Evolutionary conservation across 139 green algal species (phyloP).

Genomic region (Gonium pectorale): DNA sequence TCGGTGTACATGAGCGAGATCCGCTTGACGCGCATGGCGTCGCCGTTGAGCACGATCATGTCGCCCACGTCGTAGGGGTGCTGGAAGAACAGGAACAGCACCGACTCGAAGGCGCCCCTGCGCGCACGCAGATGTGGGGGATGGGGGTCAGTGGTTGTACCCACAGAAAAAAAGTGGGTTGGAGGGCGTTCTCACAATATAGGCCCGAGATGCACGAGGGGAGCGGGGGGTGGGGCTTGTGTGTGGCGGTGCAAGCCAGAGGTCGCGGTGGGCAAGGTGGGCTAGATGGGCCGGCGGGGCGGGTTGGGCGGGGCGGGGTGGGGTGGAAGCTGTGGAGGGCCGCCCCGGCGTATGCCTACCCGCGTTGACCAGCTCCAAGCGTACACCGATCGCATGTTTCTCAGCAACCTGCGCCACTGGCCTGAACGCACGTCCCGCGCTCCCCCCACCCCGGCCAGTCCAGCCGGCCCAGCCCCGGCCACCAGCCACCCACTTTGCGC

Average conservation of each 20-base stretch:
- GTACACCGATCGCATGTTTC: too few relatives aligned
- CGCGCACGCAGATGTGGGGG: background rate
- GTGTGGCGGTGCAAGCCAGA: too few relatives aligned
- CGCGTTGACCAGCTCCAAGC: background rate
- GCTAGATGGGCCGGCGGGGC: too few relatives aligned
- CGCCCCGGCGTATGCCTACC: background rate
- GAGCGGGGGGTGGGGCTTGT: too few relatives aligned
- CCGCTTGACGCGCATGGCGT: slow-evolving; percentile 53
- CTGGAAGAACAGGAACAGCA: slow-evolving; percentile 68
- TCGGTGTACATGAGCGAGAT: slow-evolving; percentile 55
- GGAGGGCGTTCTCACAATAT: too few relatives aligned
- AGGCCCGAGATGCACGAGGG: too few relatives aligned
- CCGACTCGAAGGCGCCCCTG: slow-evolving; percentile 58
- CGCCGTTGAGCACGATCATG: slow-evolving; percentile 46
- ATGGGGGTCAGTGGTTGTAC: too few relatives aligned
- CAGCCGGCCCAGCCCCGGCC: background rate
- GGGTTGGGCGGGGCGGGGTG: background rate
- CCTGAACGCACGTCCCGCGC: too few relatives aligned
- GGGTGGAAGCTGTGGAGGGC: background rate
- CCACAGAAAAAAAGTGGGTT: too few relatives aligned
- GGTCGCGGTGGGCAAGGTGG: too few relatives aligned
- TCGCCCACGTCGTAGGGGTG: slow-evolving; percentile 59
- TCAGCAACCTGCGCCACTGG: too few relatives aligned
- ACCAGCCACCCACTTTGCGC: slow-evolving; percentile 38
- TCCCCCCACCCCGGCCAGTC: too few relatives aligned